Conservation (phyloP, 2,329 filamentous ascomycete genomes). For the Sporothrix brasiliensis region DNA sequence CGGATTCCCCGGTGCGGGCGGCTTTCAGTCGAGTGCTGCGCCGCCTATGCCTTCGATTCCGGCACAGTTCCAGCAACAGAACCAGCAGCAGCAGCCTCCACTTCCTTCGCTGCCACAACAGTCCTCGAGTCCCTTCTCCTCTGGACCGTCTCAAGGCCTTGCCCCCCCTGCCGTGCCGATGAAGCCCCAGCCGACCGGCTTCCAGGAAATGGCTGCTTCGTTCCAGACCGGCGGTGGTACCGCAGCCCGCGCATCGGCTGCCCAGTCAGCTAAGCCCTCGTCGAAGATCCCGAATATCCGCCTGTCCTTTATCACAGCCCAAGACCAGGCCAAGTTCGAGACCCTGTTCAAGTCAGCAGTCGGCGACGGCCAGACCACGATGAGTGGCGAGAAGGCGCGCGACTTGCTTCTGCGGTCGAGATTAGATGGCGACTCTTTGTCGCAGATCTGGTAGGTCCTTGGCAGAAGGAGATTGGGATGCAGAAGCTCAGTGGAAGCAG, state of each 20-base stretch:
- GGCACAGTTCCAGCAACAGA: constrained; percentile 62
- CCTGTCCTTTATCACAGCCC: constrained; percentile 91
- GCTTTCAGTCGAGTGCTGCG: constrained; percentile 59
- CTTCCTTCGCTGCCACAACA: constrained; percentile 43
- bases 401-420: constrained; percentile 88
- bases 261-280: constrained; percentile 55
- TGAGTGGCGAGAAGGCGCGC: constrained; percentile 90
- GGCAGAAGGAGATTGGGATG: constrained; percentile 28
- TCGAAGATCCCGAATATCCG: constrained; percentile 91
- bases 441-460: constrained; percentile 78
- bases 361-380: constrained; percentile 77
- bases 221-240: constrained; percentile 56
- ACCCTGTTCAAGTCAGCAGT: constrained; percentile 96
- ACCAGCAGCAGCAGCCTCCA: constrained; percentile 39
- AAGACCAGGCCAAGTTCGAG: constrained; percentile 96
- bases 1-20: constrained; percentile 57
- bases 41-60: constrained; percentile 64
- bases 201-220: constrained; percentile 67
- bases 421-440: constrained; percentile 81
- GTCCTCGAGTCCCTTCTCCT: constrained; percentile 51
- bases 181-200: constrained; percentile 68
- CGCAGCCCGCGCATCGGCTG: constrained; percentile 47
- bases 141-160: constrained; percentile 51
- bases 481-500: neutral
- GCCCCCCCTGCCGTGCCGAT: constrained; percentile 59